These are phyloP conservation scores for Evernia prunastri DNA, from an alignment of 495 filamentous ascomycete genomes.

Conservation along the genomic window DNA sequence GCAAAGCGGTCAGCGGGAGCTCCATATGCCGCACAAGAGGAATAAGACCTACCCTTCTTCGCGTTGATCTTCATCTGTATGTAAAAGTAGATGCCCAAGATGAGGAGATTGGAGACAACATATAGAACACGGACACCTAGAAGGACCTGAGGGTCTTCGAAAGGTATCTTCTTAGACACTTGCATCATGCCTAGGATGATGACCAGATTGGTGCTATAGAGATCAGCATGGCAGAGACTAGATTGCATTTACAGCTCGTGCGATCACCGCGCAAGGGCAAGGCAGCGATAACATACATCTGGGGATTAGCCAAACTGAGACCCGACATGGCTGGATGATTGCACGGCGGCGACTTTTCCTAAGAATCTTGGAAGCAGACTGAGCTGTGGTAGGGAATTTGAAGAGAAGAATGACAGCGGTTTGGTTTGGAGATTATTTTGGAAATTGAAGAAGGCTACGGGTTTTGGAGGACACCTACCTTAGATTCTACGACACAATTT, in stretches of 20 bases:
- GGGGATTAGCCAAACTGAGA: conserved; percentile 9
- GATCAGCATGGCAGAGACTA: neutral
- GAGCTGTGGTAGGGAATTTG: neutral
- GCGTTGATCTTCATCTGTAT: conserved; percentile 74
- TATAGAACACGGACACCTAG: conserved; percentile 78
- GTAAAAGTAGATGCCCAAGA: conserved; percentile 75
- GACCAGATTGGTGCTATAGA: conserved; percentile 72
- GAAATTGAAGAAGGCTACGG: neutral
- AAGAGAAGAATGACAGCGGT: neutral
- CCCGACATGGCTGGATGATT: neutral
- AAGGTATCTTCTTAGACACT: conserved; percentile 88
- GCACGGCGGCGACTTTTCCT: conserved; percentile 28
- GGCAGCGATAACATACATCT: conserved; percentile 8
- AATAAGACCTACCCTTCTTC: conserved; percentile 74
- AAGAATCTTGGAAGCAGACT: neutral
- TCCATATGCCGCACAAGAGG: neutral
- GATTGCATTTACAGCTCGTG: neutral
- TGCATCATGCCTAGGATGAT: conserved; percentile 99
- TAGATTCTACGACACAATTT: neutral
- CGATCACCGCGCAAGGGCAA: neutral
- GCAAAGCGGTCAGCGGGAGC: neutral
- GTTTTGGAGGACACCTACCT: conserved; percentile 3
- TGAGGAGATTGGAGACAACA: conserved; percentile 81
- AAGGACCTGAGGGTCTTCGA: conserved; percentile 84
- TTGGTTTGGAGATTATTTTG: neutral